Base-by-base conservation (phyloP, 2,329 filamentous ascomycete species). In the Pseudodiploospora longispora region DNA sequence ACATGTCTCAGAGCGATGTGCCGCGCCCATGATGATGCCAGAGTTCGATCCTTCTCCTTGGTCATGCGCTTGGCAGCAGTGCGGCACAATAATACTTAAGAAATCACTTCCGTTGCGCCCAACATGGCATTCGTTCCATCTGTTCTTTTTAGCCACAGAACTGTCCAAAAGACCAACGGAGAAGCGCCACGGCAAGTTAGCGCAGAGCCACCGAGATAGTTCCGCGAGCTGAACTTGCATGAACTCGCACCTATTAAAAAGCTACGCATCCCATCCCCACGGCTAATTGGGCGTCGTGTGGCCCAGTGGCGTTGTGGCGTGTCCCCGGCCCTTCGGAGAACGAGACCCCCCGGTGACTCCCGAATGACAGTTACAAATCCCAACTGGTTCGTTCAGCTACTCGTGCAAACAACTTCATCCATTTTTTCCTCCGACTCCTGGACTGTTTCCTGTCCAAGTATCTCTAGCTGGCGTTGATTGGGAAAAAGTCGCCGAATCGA, bases 221-320 rank as follows among this genome's bases (percentile, higher is more conserved):
- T 40, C 45, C 45, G 45, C 41, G 34, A 35, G 36, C 10, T 44
- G 33, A 41, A 28, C 36, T 34, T 12, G 32, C 45, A 41, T 44
- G 33, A 41, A 28, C 36, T 34, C 27, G 32, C 45, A 41, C 45
- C 45, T 41, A 47, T 47, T 37, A 47, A 41, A 44, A 43, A 41
- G 35, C 30, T 44, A 40, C 41, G 37, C 37, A 41, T 19, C 34
- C 38, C 42, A 44, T 44, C 34, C 38, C 38, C 45, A 19, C 38
- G 37, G 45, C 41, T 42, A 44, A 47, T 47, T 44, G 42, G 42
- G 45, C 35, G 8, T 12, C 31, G 37, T 27, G 37, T 33, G 10
- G 30, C 6, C 41, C 34, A 38, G 45, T 44, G 45, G 45, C 45
- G 45, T 38, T n/a, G 45, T 47, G 45, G 45, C 45, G 45, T 47